Percentiles rank a stretch among this genome's conserved stretches.
These are phyloP conservation scores for Dioscorea alata DNA, from an alignment of 106 monocot genomes.

Conservation along the genomic window DNA sequence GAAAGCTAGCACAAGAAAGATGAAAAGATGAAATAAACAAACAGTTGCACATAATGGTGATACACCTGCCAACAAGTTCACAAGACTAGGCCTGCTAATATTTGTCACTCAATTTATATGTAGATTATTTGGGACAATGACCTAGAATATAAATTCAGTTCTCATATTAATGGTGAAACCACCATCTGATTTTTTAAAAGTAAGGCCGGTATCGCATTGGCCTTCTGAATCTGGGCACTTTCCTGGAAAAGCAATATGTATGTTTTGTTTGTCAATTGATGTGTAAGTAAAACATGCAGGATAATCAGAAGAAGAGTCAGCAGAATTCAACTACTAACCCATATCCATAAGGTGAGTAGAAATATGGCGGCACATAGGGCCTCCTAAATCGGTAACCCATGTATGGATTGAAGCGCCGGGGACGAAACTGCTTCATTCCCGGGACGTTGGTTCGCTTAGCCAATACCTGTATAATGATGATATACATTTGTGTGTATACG, in stretches of 20 bases:
- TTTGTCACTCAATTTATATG: no score
- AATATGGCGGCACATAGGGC: conserved; percentile 61
- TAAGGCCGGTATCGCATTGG: conserved; percentile 7
- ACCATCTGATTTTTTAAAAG: background rate
- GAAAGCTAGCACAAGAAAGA: no score
- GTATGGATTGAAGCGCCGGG: conserved; percentile 58
- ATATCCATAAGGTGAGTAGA: conserved; percentile 67
- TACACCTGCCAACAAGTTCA: no score
- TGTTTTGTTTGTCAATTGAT: no score
- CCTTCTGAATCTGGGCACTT: conserved; percentile 11
- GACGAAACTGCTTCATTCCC: conserved; percentile 66
- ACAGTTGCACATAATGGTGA: no score
- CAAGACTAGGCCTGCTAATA: no score
- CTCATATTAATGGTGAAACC: no score
- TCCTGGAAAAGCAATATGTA: background rate
- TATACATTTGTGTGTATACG: no score
- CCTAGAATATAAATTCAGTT: no score
- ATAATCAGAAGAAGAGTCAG: background rate
- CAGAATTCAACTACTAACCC: conserved; percentile 34
- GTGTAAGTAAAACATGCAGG: no score
- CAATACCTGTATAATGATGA: conserved; percentile 33
- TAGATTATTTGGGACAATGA: no score
- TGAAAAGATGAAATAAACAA: no score
- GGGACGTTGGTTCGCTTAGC: conserved; percentile 74
- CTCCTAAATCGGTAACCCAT: conserved; percentile 45